A percentile compares a stretch with the other conserved stretches of the same genome.
Evolutionary conservation across 2,329 filamentous ascomycete genomes (phyloP).

Genomic region (Aspergillus hiratsukae): DNA sequence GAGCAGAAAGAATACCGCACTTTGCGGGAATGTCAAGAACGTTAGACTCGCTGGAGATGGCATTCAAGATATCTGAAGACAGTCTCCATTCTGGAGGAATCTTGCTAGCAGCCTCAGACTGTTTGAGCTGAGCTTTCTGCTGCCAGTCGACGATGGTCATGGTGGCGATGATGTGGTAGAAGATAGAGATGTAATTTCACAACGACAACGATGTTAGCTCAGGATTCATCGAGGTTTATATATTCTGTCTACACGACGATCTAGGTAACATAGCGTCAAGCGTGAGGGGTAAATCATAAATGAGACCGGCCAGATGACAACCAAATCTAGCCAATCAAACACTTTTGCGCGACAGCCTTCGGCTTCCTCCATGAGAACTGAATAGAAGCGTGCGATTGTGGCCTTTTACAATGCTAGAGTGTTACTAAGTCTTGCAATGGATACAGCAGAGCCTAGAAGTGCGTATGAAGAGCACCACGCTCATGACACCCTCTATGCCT

Average conservation of each 20-base stretch:
- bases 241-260: neutral
- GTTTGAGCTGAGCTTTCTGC: constrained; percentile 7
- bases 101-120: constrained; percentile 5
- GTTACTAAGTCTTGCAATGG: too few species aligned
- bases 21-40: constrained; percentile 3
- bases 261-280: neutral
- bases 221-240: neutral
- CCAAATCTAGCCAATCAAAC: neutral
- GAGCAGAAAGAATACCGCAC: neutral
- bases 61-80: neutral
- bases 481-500: too few species aligned
- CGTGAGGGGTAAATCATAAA: neutral
- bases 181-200: neutral
- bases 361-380: too few species aligned
- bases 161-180: neutral
- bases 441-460: too few species aligned
- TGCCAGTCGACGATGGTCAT: constrained; percentile 4
- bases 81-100: constrained; percentile 9
- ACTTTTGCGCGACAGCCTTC: neutral
- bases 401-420: too few species aligned
- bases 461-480: too few species aligned
- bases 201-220: neutral
- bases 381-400: too few species aligned
- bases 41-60: neutral
- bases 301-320: neutral